phyloP scores from a whole-genome alignment of 768 basidiomycete species.

The Boletus subcaerulescens region DNA sequence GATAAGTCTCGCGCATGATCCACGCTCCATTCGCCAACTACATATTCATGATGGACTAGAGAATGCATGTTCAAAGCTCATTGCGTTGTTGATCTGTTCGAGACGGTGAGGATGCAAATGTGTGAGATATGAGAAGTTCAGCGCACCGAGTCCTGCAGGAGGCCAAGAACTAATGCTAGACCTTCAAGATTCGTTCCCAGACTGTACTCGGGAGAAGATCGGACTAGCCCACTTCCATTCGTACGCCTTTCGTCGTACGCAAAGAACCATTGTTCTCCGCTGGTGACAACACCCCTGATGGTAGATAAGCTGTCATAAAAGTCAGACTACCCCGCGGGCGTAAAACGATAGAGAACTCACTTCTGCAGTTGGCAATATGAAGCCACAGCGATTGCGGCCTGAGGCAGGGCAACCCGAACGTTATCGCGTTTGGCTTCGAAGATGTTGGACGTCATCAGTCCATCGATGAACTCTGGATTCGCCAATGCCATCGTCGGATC shows the following conservation, averaged over 20 bases:
- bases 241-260: neutral
- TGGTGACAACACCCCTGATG: neutral
- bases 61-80: neutral
- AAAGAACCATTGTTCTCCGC: neutral
- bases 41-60: neutral
- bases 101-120: neutral
- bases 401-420: neutral
- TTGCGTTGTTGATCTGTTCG: neutral
- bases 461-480: neutral
- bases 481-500: neutral
- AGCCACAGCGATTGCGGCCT: neutral
- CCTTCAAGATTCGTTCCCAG: neutral
- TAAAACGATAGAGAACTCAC: neutral
- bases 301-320: neutral
- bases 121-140: neutral
- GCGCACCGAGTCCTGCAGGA: neutral
- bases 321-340: no score
- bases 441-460: neutral
- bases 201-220: neutral
- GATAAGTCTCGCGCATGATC: no score
- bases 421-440: neutral
- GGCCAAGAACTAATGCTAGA: neutral
- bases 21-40: neutral
- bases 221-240: neutral
- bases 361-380: neutral